These are phyloP conservation scores for Phallus indusiatus DNA, from an alignment of 768 basidiomycete genomes.

Conservation along the genomic window DNA sequence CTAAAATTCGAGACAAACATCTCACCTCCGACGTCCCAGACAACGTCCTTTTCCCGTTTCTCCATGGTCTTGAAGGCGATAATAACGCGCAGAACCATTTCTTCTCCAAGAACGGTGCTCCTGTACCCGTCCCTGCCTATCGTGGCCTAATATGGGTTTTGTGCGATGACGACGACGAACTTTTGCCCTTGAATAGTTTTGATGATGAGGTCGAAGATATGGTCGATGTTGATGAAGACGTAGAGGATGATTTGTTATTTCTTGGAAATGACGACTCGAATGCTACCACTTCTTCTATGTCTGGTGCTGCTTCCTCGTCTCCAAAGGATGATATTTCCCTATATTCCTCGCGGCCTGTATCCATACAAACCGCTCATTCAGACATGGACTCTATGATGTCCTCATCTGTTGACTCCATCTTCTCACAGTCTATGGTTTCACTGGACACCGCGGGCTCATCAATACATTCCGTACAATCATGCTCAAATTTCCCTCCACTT, in stretches of 20 bases:
- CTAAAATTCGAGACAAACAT: slow-evolving; percentile 52
- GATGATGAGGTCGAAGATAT: slow-evolving; percentile 16
- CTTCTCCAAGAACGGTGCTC: slow-evolving; percentile 38
- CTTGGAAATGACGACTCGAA: slow-evolving; percentile 18
- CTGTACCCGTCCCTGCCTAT: slow-evolving; percentile 33
- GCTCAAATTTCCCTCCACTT: slow-evolving; percentile 8
- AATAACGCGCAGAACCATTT: slow-evolving; percentile 75
- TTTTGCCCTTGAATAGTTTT: slow-evolving; percentile 17
- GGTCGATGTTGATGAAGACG: neutral
- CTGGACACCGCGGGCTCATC: slow-evolving; percentile 9
- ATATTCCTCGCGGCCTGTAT: neutral
- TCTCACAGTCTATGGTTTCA: slow-evolving; percentile 15
- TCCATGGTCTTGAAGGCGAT: slow-evolving; percentile 78
- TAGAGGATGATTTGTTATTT: slow-evolving; percentile 11
- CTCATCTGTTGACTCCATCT: slow-evolving; percentile 10
- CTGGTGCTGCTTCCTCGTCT: slow-evolving; percentile 15
- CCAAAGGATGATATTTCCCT: neutral
- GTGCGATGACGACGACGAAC: slow-evolving; percentile 52
- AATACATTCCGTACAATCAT: slow-evolving; percentile 12
- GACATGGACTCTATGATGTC: slow-evolving; percentile 9
- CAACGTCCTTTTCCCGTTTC: slow-evolving; percentile 76
- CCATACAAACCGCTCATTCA: neutral
- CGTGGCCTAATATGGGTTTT: slow-evolving; percentile 81
- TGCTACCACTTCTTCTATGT: slow-evolving; percentile 14
- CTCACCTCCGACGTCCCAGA: slow-evolving; percentile 68